A percentile compares a stretch with the other conserved stretches of the same genome.
phyloP scores from a whole-genome alignment of 2,329 filamentous ascomycete genomes.

The Alternaria rosae region DNA sequence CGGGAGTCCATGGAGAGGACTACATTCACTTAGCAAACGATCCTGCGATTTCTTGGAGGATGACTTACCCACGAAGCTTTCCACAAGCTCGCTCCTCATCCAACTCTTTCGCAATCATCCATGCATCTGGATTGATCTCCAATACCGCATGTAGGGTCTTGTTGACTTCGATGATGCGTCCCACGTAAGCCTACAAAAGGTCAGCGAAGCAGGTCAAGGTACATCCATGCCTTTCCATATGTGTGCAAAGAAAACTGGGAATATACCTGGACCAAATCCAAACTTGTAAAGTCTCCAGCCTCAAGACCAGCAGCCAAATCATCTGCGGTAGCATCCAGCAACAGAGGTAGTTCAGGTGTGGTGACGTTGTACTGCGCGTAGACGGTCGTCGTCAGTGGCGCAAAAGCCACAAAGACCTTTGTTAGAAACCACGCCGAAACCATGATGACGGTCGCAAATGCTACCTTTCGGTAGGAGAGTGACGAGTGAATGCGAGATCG shows the following conservation, averaged over 20 bases:
- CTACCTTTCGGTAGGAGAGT: background rate
- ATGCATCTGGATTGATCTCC: slow-evolving; percentile 64
- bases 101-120: slow-evolving; percentile 56
- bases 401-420: slow-evolving; percentile 28
- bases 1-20: slow-evolving; percentile 69
- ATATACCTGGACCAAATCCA: slow-evolving; percentile 59
- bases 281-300: slow-evolving; percentile 61
- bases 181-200: slow-evolving; percentile 56
- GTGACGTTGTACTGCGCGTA: slow-evolving; percentile 21
- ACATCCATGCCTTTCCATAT: background rate
- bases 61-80: slow-evolving; percentile 53
- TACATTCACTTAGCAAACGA: slow-evolving; percentile 21
- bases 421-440: slow-evolving; percentile 27
- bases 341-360: slow-evolving; percentile 36
- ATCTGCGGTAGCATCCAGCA: slow-evolving; percentile 62
- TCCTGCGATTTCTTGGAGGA: background rate
- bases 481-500: background rate
- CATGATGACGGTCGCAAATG: slow-evolving; percentile 22
- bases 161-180: slow-evolving; percentile 62
- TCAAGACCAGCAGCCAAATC: slow-evolving; percentile 60
- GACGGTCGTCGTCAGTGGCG: slow-evolving; percentile 25
- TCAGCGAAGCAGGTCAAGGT: slow-evolving; percentile 1
- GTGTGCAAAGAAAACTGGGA: background rate
- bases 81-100: slow-evolving; percentile 60
- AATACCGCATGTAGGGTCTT: slow-evolving; percentile 60